These are phyloP conservation scores for Platismatia glauca DNA, from an alignment of 495 filamentous ascomycete species.

Conservation along the genomic window DNA sequence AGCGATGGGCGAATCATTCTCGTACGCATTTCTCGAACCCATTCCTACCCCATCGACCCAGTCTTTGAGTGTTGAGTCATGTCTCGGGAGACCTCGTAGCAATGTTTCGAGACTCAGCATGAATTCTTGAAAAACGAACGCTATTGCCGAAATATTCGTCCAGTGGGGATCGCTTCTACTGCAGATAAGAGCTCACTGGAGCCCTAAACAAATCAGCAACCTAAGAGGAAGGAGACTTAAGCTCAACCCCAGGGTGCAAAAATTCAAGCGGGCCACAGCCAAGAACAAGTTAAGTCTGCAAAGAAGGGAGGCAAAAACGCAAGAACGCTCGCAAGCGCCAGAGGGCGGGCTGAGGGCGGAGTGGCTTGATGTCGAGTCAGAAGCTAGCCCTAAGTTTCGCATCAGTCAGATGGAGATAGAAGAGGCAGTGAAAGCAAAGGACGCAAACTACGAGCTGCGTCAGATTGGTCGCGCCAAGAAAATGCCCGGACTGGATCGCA, in stretches of 20 bases:
- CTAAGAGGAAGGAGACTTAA: neutral
- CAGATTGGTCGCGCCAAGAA: neutral
- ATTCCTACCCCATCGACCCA: neutral
- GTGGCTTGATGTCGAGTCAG: neutral
- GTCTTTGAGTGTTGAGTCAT: neutral
- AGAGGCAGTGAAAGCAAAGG: neutral
- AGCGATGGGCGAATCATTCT: constrained; percentile 12
- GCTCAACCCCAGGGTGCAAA: constrained; percentile 7
- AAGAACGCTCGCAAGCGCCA: neutral
- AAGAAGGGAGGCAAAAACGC: neutral
- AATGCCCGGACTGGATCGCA: neutral
- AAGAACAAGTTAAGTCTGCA: neutral
- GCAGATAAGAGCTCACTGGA: constrained; percentile 4
- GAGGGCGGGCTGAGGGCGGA: neutral
- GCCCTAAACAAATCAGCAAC: neutral
- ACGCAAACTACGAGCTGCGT: neutral
- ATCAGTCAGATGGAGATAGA: neutral
- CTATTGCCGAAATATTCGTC: neutral
- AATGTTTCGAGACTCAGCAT: neutral
- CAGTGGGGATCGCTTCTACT: constrained; percentile 12
- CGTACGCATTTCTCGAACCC: neutral
- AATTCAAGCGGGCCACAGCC: neutral
- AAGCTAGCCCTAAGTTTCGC: neutral
- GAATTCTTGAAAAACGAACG: neutral
- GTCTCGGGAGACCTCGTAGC: no score